A percentile compares a stretch with the other conserved stretches of the same genome.
These are phyloP conservation scores for Mortierella alpina DNA, from an alignment of 192 early-diverging fungal genomes.

Conservation along the genomic window DNA sequence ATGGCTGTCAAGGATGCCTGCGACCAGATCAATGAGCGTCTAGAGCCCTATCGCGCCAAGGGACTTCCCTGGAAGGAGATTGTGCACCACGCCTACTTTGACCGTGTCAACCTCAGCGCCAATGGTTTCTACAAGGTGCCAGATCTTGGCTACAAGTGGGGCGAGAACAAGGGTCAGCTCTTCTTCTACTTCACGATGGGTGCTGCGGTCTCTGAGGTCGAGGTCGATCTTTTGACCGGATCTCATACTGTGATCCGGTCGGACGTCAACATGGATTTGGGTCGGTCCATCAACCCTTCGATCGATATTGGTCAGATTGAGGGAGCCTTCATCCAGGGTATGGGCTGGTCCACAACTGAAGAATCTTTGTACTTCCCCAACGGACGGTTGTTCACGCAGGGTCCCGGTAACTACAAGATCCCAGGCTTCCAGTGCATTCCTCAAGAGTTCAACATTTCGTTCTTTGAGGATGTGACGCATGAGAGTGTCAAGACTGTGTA, in stretches of 20 bases:
- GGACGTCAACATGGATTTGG: slow-evolving; percentile 90
- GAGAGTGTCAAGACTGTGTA: slow-evolving; percentile 77
- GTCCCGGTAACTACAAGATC: slow-evolving; percentile 91
- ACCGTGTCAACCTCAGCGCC: slow-evolving; percentile 80
- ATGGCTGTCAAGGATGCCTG: slow-evolving; percentile 86
- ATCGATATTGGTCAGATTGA: slow-evolving; percentile 93
- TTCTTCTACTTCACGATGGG: slow-evolving; percentile 90
- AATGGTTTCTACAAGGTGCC: slow-evolving; percentile 90
- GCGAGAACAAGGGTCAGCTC: slow-evolving; percentile 71
- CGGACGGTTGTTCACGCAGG: slow-evolving; percentile 82
- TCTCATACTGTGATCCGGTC: slow-evolving; percentile 77
- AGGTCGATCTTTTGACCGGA: slow-evolving; percentile 87
- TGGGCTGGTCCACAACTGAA: slow-evolving; percentile 88
- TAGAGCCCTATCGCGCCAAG: slow-evolving; percentile 76
- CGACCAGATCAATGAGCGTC: slow-evolving; percentile 72
- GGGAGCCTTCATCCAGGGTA: slow-evolving; percentile 86
- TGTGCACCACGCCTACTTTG: slow-evolving; percentile 76
- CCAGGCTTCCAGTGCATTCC: slow-evolving; percentile 84
- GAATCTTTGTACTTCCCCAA: slow-evolving; percentile 82
- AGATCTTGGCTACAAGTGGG: slow-evolving; percentile 82
- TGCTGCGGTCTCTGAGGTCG: slow-evolving; percentile 83
- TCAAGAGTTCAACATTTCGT: slow-evolving; percentile 78
- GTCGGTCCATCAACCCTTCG: slow-evolving; percentile 84
- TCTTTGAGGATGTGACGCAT: slow-evolving; percentile 67
- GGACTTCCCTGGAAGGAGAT: slow-evolving; percentile 62